Conservation (phyloP, 2,329 filamentous ascomycete species). For the Herpotrichia juniperi region DNA sequence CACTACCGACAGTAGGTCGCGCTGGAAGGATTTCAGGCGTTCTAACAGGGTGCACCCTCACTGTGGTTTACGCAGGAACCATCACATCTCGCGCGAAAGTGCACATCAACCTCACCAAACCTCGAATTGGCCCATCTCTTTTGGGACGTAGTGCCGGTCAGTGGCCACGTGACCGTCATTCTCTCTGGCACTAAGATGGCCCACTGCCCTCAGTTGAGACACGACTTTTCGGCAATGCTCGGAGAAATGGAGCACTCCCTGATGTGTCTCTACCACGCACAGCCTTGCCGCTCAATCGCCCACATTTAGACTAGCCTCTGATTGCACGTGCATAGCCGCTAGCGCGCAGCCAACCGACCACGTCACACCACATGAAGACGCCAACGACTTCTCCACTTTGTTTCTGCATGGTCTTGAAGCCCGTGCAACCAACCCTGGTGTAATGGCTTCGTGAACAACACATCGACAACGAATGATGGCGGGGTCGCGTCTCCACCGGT, state of each 20-base stretch:
- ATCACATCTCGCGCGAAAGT: background rate
- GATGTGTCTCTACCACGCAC: too few species aligned
- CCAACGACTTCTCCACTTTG: background rate
- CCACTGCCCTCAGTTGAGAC: too few species aligned
- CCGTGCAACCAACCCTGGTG: background rate
- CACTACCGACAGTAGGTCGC: conserved; percentile 3
- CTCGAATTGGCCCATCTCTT: background rate
- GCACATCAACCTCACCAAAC: background rate
- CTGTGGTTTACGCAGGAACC: background rate
- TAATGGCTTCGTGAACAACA: conserved; percentile 3
- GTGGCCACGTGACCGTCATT: background rate
- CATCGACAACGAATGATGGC: conserved; percentile 4
- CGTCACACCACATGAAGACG: background rate
- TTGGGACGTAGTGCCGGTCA: too few species aligned
- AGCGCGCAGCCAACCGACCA: background rate
- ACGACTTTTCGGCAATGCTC: too few species aligned
- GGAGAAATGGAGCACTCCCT: too few species aligned
- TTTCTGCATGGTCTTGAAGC: too few species aligned
- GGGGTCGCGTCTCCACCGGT: conserved; percentile 4
- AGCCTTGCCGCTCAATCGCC: too few species aligned
- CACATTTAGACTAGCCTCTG: too few species aligned
- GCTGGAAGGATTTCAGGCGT: background rate
- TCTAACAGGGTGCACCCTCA: background rate
- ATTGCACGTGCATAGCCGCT: too few species aligned
- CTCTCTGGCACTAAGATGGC: too few species aligned